Evolutionary conservation across 495 filamentous ascomycete species (phyloP).

Genomic region (Bacidia rubella): DNA sequence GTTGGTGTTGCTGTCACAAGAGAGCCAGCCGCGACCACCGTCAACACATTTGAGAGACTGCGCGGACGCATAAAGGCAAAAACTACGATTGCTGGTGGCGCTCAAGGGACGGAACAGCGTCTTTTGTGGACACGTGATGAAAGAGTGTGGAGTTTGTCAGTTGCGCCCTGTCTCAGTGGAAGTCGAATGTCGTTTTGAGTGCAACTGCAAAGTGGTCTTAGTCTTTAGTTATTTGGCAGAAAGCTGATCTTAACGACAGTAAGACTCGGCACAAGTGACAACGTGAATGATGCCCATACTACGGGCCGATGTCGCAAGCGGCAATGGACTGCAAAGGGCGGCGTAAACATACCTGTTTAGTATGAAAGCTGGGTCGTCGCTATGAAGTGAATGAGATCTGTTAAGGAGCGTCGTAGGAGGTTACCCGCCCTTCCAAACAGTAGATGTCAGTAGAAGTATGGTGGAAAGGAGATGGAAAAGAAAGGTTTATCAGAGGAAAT

Average conservation of each 20-base stretch:
- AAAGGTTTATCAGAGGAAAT: not conserved
- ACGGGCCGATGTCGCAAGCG: too few species aligned
- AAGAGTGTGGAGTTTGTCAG: too few species aligned
- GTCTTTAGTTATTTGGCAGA: too few species aligned
- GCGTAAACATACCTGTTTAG: not conserved
- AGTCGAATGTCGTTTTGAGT: too few species aligned
- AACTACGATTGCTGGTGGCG: not conserved
- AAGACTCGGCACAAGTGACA: too few species aligned
- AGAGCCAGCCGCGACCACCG: constrained; percentile 34
- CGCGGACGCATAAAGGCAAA: constrained; percentile 3
- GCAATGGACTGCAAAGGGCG: not conserved
- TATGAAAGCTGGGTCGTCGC: not conserved
- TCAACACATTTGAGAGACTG: constrained; percentile 14
- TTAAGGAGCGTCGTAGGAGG: not conserved
- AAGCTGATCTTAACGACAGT: too few species aligned
- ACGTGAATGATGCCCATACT: too few species aligned
- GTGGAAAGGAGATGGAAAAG: not conserved
- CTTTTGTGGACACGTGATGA: too few species aligned
- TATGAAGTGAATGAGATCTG: not conserved
- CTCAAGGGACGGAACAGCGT: not conserved
- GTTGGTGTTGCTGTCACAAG: constrained; percentile 30
- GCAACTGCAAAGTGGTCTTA: too few species aligned
- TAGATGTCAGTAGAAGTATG: not conserved
- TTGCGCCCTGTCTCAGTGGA: too few species aligned
- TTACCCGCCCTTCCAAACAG: not conserved